Base-by-base conservation (phyloP, 164 flowering plant species). In the Protea cynaroides region DNA sequence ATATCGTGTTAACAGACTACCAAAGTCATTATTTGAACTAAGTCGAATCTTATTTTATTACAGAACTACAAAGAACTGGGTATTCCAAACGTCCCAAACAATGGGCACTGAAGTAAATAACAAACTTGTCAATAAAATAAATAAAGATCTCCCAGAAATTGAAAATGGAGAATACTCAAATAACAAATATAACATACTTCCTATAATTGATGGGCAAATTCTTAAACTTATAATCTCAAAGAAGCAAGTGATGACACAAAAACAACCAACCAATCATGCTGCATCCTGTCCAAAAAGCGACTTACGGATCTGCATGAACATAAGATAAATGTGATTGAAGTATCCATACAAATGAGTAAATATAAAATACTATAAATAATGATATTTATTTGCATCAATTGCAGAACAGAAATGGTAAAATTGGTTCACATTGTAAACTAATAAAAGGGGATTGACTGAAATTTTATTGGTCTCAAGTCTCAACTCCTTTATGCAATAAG, bases 301-400 rank as follows among this genome's bases (percentile, higher is more conserved):
- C 53, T 53, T 67, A 12, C 70, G 61, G 61, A 59, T 71, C 69
- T 62, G 66, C 55, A 65, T 23, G 49, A 50, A 23, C 36, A 36
- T n/a, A 60, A 56, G 61, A 29, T 7, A 40, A 38, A 21, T 23
- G 51, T 40, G 14, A 14, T 58, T 43, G 19, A 22, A 29, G 14
- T 21, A 7, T n/a, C 50, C 18, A 5, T 29, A 21, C 12, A 22
- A 23, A 25, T 58, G 49, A 15, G 18, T 22, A 29, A 17, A 22
- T 9, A 40, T 29, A 29, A 29, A 29, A 29, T 29, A 53, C n/a
- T 21, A 29, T 5, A 64, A 47, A 25, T 49, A 25, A n/a, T 19
- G 38, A 8, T n/a, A 13, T 14, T 22, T 19, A 11, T 38, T 37
- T 6, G 18, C 46, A 40, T 40, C 14, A 40, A 40, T 1, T 40